Base-by-base conservation (phyloP, 192 early-diverging fungal genomes). In the Linnemannia exigua region DNA sequence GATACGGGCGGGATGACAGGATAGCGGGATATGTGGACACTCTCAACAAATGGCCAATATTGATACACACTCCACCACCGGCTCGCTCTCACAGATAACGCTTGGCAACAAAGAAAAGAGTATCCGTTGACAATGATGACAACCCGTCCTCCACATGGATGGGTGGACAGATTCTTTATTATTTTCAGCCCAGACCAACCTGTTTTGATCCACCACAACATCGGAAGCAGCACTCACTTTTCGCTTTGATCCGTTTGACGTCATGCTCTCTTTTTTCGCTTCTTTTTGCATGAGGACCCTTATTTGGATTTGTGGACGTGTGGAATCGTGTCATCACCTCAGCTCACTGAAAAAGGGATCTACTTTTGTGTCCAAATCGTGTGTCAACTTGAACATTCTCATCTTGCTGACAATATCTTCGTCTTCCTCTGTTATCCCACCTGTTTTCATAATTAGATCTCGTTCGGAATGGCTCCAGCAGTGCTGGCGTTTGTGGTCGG, bases 401-500 rank as follows among this genome's bases (percentile, higher is more conserved):
- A 31, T 67, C 16, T 44, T 44, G 41, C 41, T 44, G 41, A 44
- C 41, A 44, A 44, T 31, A 20, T 19, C 31, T 67, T 41, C 58
- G 15, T 47, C 22, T 31, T 2, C 12, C 19, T 0, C 81, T 28
- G 25, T 79, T 52, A 74, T 58, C 63, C 35, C 33, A 47, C 31
- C 44, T 50, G 28, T 22, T 22, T 25, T 37, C 5, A 46, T 76
- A 48, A 31, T 1, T 82, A 92, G 91, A 89, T 92, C 58, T 92
- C 91, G 9, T 92, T 97, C 87, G 95, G 95, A 16, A 91, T 97
- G 28, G 96, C 96, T 2, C 95, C 96, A 5, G 95, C 95, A n/a
- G 93, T 92, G 4, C 88, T 97, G 15, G 97, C 92, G 12, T 97
- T 96, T 81, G 93, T 93, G 48, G 91, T 96, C 69, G 97, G 97